Evolutionary conservation across 2,329 filamentous ascomycete genomes (phyloP).

Genomic region (Rosellinia necatrix): DNA sequence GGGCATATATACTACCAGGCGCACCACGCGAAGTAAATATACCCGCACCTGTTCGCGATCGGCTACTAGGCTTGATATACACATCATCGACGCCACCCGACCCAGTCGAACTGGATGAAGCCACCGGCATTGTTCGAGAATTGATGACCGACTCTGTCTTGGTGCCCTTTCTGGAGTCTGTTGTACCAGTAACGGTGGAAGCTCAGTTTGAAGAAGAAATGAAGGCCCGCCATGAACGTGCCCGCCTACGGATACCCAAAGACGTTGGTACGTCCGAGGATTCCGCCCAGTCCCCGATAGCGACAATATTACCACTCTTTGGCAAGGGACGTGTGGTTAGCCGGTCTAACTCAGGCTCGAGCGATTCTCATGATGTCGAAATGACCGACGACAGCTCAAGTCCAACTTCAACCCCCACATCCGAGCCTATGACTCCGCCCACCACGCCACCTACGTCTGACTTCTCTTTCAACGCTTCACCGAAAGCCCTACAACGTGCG

Average conservation of each 20-base stretch:
- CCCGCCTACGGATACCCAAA: constrained; percentile 46
- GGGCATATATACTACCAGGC: constrained; percentile 87
- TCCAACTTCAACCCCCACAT: constrained; percentile 58
- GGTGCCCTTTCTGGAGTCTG: constrained; percentile 83
- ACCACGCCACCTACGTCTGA: constrained; percentile 71
- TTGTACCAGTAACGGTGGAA: constrained; percentile 47
- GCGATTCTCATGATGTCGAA: constrained; percentile 54
- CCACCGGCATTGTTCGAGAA: constrained; percentile 88
- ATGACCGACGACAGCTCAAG: constrained; percentile 69
- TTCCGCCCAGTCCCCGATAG: constrained; percentile 50
- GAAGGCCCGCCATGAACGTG: constrained; percentile 45
- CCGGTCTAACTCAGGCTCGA: constrained; percentile 51
- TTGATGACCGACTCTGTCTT: constrained; percentile 97
- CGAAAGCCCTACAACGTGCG: constrained; percentile 58
- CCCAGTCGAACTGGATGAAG: constrained; percentile 77
- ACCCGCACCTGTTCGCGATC: constrained; percentile 81
- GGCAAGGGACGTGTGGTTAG: constrained; percentile 44
- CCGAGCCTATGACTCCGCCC: constrained; percentile 74
- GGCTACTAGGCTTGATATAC: constrained; percentile 68
- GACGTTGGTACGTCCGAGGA: constrained; percentile 45
- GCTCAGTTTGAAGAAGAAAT: constrained; percentile 44
- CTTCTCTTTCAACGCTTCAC: constrained; percentile 56
- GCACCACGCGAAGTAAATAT: constrained; percentile 89
- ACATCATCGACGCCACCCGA: constrained; percentile 66
- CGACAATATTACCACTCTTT: constrained; percentile 49